Evolutionary conservation across 768 basidiomycete genomes (phyloP), one percentile per base, ranked within the genome.

Genomic region (Filobasidium wieringae): DNA sequence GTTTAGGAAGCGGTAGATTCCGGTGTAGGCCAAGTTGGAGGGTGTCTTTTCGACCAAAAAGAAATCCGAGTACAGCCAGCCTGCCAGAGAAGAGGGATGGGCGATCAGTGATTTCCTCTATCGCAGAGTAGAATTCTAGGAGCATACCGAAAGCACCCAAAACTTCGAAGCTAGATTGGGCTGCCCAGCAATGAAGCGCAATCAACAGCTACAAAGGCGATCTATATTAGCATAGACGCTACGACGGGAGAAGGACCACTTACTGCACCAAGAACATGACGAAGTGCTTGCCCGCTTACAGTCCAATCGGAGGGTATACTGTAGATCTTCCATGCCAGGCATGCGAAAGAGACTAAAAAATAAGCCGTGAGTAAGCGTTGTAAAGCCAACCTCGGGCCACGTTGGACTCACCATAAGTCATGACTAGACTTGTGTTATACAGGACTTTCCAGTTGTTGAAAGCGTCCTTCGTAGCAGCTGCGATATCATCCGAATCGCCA

Each of bases 41-140:
- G 93, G 89, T 72, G 88, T 92, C 62, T 90, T 86, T 66, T 93
- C 88, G 76, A 69, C 66, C 17, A 92, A 85, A 78, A 92, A 92
- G 76, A 93, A 93, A 74, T 93, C 89, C 24, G 90, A 91, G 65
- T 95, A 99, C 76, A 96, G 92, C 95, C 95, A 99, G 26, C 95
- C 88, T 90, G 53, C 15, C 4, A 4, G 11, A 4, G 37, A 15
- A 15, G 3, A 15, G 5, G 37, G 22, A 17, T 22, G 22, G 37
- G 17, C 37, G 15, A 22, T 22, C 15, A 4, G 37, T 24, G 39
- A 22, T 4, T 26, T 29, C n/a, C 15, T 15, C 2, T 17, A 26
- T 7, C 40, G 52, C 30, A 15, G 26, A 31, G 26, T n/a, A 56
- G 22, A 22, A 5, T 40, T 63, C 79, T 51, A n/a, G n/a, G n/a